Evolutionary conservation across 176 grass and related monocot species (phyloP).

Genomic region (Puccinellia tenuiflora): DNA sequence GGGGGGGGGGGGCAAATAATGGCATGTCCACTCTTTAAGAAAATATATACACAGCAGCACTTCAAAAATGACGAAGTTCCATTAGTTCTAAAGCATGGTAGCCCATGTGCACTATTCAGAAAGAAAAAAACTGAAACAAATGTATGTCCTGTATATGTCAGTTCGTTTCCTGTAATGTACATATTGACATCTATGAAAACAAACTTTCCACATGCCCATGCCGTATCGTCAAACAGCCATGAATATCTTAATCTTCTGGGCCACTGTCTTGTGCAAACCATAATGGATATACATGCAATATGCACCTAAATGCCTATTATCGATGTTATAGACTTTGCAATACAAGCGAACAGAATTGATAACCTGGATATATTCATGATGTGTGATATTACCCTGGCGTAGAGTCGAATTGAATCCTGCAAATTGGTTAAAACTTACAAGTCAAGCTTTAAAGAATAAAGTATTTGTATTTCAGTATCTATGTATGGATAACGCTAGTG

Average conservation of each 20-base stretch:
- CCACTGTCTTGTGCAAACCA: background rate
- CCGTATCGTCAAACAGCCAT: background rate
- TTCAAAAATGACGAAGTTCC: background rate
- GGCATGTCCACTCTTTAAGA: background rate
- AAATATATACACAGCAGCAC: background rate
- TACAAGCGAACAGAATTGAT: background rate
- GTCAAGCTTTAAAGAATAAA: conserved; percentile 11
- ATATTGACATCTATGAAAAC: background rate
- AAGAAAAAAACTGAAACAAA: background rate
- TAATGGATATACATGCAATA: background rate
- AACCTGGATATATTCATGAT: conserved; percentile 99
- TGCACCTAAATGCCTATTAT: conserved; percentile 9
- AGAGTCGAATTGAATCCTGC: conserved; percentile 99
- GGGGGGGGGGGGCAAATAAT: background rate
- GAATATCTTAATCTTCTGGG: background rate
- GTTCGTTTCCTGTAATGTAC: background rate
- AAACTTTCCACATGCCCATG: background rate
- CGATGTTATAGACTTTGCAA: background rate
- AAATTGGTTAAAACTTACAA: conserved; percentile 26
- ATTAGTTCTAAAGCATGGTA: background rate
- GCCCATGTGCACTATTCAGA: background rate
- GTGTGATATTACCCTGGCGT: conserved; percentile 91
- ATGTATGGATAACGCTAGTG: background rate
- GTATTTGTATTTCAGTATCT: background rate
- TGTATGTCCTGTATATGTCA: background rate